Percentiles rank a stretch among this genome's conserved stretches.
These are phyloP conservation scores for Lodderomyces beijingensis DNA, from an alignment of 1,139 yeast species.

Conservation along the genomic window DNA sequence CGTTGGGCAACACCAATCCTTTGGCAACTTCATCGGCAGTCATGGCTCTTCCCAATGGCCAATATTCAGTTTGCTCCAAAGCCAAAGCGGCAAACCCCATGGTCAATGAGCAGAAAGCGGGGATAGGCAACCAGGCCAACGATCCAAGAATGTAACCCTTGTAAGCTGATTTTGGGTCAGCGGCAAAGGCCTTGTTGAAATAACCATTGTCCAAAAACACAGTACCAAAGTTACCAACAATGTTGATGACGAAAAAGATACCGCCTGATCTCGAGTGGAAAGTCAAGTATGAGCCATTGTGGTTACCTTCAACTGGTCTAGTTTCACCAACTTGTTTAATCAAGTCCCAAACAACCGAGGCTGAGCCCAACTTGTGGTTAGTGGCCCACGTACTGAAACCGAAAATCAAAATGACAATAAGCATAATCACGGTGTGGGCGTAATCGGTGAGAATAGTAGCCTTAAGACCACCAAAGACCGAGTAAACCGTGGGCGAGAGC, in stretches of 20 bases:
- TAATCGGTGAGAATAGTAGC: constrained; percentile 89
- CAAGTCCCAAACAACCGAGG: constrained; percentile 71
- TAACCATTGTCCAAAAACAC: constrained; percentile 87
- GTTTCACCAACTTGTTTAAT: constrained; percentile 53
- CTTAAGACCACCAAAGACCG: constrained; percentile 84
- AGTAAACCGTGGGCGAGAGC: constrained; percentile 76
- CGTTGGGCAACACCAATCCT: constrained; percentile 81
- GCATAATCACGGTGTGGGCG: constrained; percentile 64
- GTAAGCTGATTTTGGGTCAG: constrained; percentile 76
- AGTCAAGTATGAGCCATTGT: constrained; percentile 73
- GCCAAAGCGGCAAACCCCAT: constrained; percentile 80
- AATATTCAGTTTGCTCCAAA: constrained; percentile 58
- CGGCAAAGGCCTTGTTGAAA: constrained; percentile 87
- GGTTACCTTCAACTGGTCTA: constrained; percentile 69
- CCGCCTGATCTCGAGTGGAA: constrained; percentile 77
- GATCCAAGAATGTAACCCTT: constrained; percentile 93
- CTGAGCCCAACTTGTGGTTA: constrained; percentile 64
- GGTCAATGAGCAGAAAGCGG: constrained; percentile 75
- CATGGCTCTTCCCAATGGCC: constrained; percentile 74
- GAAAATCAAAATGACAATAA: constrained; percentile 57
- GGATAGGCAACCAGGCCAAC: constrained; percentile 89
- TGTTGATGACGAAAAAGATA: constrained; percentile 75
- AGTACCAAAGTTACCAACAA: constrained; percentile 86
- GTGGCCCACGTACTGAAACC: constrained; percentile 65
- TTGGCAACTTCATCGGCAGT: constrained; percentile 66